Evolutionary conservation across 2,329 filamentous ascomycete genomes (phyloP), one percentile per base, ranked within the genome.

Genomic region (Hymenoscyphus scutula): DNA sequence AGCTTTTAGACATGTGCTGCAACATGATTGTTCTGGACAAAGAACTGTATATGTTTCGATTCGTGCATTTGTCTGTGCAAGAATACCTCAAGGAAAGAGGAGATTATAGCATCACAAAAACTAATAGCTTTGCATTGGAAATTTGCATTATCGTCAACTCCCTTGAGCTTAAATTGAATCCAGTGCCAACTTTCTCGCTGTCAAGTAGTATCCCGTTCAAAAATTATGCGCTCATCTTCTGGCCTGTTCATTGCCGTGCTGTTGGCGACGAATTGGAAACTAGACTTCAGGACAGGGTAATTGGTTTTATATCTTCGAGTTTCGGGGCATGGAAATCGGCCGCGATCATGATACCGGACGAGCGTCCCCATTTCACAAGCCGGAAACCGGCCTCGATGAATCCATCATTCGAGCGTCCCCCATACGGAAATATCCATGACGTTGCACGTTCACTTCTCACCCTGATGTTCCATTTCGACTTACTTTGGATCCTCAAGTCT

Each of bases 41-140:
- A 25, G 58, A 54, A n/a, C 19, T 25, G 51, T 13, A 55, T 19
- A 7, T 53, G 25, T 60, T 60, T n/a, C 58, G 51, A 55, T 60
- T 60, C 25, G 58, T 34, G 3, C 58, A 60, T 55, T 60, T 55
- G 19, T 60, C 58, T 27, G 58, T 60, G 1, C 58, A 32, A 10
- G 58, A 60, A 19, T 41, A 60, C 23, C 32, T 60, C 15, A 60
- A 30, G 13, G 25, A 15, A 34, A 23, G 7, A 10, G 23, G 10
- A 11, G 11, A 2, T 58, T 41, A n/a, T n/a, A n/a, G n/a, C 41
- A 17, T n/a, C n/a, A 10, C 19, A 23, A 23, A n/a, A 23, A 48
- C n/a, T 3, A 48, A 23, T 7, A 11, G 7, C 41, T 3, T 19
- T 23, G 41, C 41, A 3, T 7, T 48, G 41, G 41, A 48, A 48